Conservation (phyloP, 371 early-diverging fungal species). For the Apophysomyces elegans region DNA sequence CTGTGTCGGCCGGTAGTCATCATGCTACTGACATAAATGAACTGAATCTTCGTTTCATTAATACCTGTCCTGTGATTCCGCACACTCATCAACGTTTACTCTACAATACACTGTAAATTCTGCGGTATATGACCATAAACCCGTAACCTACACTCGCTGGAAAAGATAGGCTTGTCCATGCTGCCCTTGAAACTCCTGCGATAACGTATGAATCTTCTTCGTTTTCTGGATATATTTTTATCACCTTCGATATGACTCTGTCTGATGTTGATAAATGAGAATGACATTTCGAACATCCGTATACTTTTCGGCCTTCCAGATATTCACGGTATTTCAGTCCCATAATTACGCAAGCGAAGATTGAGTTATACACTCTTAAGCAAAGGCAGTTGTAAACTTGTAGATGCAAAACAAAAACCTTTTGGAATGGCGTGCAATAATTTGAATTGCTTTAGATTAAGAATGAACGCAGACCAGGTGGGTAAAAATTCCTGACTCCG, state of each 20-base stretch:
- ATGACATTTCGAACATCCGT: slow-evolving; percentile 64
- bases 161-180: slow-evolving; percentile 78
- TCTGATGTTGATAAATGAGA: slow-evolving; percentile 67
- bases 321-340: slow-evolving; percentile 33
- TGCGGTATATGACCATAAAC: background rate
- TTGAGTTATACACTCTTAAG: background rate
- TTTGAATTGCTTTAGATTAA: background rate
- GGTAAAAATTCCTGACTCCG: no score
- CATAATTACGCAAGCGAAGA: slow-evolving; percentile 15
- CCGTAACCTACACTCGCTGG: slow-evolving; percentile 52
- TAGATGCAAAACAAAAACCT: background rate
- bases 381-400: background rate
- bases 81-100: slow-evolving; percentile 54
- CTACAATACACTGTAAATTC: slow-evolving; percentile 3
- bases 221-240: background rate
- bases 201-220: background rate
- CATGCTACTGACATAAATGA: slow-evolving; percentile 25
- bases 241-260: slow-evolving; percentile 68
- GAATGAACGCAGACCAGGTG: background rate
- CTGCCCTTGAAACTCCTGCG: slow-evolving; percentile 72
- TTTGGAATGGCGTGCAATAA: background rate
- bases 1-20: slow-evolving; percentile 81
- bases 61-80: slow-evolving; percentile 42
- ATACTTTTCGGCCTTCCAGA: slow-evolving; percentile 50
- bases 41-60: background rate